phyloP scores from a whole-genome alignment of 2,329 filamentous ascomycete genomes.

The Didymella sp. region DNA sequence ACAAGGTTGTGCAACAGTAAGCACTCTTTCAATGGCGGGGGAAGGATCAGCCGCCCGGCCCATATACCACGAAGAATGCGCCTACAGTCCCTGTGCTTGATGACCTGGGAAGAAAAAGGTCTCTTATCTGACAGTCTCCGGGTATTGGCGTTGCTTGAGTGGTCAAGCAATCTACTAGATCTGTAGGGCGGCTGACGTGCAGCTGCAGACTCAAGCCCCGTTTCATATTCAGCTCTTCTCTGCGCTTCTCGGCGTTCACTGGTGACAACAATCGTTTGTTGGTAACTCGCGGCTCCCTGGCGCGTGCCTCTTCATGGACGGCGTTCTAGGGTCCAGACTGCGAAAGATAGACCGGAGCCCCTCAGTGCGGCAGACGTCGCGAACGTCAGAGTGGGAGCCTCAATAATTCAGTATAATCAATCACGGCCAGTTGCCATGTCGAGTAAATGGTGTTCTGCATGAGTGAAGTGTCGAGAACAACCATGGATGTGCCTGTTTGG shows the following conservation, averaged over 20 bases:
- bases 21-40: conserved; percentile 19
- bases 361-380: not conserved
- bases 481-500: too few species aligned
- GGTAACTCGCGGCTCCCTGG: not conserved
- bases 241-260: not conserved
- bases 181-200: conserved; percentile 29
- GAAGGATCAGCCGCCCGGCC: conserved; percentile 9
- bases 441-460: not conserved
- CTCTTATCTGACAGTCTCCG: conserved; percentile 16
- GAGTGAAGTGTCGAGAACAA: not conserved
- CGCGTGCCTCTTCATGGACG: not conserved
- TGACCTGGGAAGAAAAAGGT: conserved; percentile 1
- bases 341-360: not conserved
- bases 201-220: conserved; percentile 16
- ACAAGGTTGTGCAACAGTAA: conserved; percentile 23
- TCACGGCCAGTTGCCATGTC: not conserved
- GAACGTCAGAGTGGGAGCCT: not conserved
- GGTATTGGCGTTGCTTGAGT: conserved; percentile 27
- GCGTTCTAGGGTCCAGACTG: not conserved
- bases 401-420: too few species aligned
- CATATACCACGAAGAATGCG: conserved; percentile 6
- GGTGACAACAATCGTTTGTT: not conserved
- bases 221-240: conserved; percentile 2
- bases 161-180: conserved; percentile 27
- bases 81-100: conserved; percentile 16